Evolutionary conservation across 2,329 filamentous ascomycete genomes (phyloP).

Genomic region (Aureobasidium musti): DNA sequence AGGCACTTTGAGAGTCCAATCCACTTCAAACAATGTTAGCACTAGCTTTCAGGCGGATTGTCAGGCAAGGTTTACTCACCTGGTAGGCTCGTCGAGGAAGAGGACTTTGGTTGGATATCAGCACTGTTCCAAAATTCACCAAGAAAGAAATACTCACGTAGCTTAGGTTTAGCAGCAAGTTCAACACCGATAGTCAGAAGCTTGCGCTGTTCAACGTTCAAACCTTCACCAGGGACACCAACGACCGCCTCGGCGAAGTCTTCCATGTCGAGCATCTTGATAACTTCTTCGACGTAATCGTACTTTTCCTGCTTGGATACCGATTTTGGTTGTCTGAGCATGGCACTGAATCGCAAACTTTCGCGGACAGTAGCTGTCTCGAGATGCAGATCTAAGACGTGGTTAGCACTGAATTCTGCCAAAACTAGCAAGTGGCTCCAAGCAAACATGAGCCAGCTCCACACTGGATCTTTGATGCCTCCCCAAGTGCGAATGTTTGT

Average conservation of each 20-base stretch:
- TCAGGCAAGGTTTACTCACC: neutral
- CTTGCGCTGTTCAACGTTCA: slow-evolving; percentile 68
- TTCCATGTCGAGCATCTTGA: slow-evolving; percentile 66
- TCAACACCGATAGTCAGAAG: slow-evolving; percentile 65
- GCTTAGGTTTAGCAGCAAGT: slow-evolving; percentile 65
- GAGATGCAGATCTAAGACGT: slow-evolving; percentile 60
- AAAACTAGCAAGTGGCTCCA: too few relatives aligned
- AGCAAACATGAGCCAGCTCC: too few relatives aligned
- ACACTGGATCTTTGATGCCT: too few relatives aligned
- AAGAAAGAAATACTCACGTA: slow-evolving; percentile 42
- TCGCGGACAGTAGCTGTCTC: slow-evolving; percentile 59
- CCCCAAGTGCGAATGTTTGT: too few relatives aligned
- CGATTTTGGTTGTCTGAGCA: slow-evolving; percentile 58
- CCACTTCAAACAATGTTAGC: slow-evolving; percentile 48
- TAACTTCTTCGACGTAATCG: slow-evolving; percentile 66
- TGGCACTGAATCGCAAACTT: slow-evolving; percentile 58
- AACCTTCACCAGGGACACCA: slow-evolving; percentile 60
- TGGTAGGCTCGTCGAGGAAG: slow-evolving; percentile 78
- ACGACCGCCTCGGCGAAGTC: slow-evolving; percentile 67
- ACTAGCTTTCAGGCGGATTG: neutral
- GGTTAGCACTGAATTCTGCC: neutral
- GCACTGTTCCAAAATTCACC: too few relatives aligned
- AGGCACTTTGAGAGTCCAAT: slow-evolving; percentile 70
- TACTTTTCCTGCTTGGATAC: slow-evolving; percentile 61
- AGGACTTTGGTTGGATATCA: slow-evolving; percentile 49